Evolutionary conservation across 495 filamentous ascomycete species (phyloP).

Genomic region (Tetracladium marchalianum): DNA sequence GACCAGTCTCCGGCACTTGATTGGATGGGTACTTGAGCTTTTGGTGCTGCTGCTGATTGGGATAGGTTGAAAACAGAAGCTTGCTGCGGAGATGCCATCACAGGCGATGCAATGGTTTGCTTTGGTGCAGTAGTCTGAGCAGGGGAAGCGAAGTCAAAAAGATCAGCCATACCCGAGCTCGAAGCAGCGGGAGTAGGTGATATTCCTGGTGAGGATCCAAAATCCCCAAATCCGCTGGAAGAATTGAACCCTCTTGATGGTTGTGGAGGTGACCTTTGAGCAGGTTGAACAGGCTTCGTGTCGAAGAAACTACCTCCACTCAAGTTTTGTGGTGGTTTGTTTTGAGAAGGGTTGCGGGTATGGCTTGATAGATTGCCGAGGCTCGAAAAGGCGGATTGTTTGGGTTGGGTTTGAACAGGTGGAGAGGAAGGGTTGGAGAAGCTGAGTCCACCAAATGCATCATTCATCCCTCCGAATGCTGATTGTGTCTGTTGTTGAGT

Average conservation of each 20-base stretch:
- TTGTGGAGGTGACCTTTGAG: slow-evolving; percentile 32
- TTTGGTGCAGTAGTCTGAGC: slow-evolving; percentile 32
- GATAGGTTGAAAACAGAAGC: slow-evolving; percentile 78
- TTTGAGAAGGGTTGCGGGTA: slow-evolving; percentile 30
- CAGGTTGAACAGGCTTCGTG: slow-evolving; percentile 46
- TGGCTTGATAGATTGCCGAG: slow-evolving; percentile 51
- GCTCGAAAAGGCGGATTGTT: slow-evolving; percentile 65
- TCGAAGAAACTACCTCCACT: slow-evolving; percentile 76
- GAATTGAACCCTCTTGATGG: slow-evolving; percentile 30
- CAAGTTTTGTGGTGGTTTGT: slow-evolving; percentile 30
- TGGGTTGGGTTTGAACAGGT: slow-evolving; percentile 43
- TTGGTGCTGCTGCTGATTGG: slow-evolving; percentile 33
- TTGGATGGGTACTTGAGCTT: slow-evolving; percentile 25
- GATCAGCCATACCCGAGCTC: slow-evolving; percentile 51
- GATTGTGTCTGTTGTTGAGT: slow-evolving; percentile 33
- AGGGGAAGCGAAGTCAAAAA: slow-evolving; percentile 72
- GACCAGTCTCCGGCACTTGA: slow-evolving; percentile 11
- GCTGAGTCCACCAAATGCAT: slow-evolving; percentile 78
- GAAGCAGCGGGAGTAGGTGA: slow-evolving; percentile 21
- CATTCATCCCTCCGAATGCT: slow-evolving; percentile 66
- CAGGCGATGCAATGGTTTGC: slow-evolving; percentile 32
- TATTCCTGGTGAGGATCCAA: slow-evolving; percentile 19
- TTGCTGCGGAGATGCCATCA: slow-evolving; percentile 16
- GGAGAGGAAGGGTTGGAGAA: slow-evolving; percentile 51
- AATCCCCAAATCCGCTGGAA: slow-evolving; percentile 23